A percentile compares a stretch with the other conserved stretches of the same genome.
Conservation (phyloP, 225 moss, liverwort and hornwort species). For the Neckera pumila region DNA sequence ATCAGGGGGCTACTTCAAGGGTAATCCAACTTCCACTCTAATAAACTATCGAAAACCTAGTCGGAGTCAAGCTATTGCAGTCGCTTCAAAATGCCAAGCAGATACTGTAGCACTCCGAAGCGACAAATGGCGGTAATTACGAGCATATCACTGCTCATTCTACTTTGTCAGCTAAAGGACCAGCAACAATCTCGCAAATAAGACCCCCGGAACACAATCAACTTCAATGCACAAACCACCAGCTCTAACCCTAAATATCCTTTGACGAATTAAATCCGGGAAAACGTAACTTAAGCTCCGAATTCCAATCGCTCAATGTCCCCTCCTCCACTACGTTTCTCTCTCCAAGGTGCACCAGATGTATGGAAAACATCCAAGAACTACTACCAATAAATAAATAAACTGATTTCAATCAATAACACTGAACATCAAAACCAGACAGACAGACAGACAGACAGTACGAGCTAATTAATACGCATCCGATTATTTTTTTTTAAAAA, state of each 20-base stretch:
- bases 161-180: not conserved
- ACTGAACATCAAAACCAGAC: not conserved
- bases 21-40: not conserved
- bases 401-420: not conserved
- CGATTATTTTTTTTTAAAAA: not conserved
- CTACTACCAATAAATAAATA: not conserved
- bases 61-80: not conserved
- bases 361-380: not conserved
- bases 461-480: not conserved
- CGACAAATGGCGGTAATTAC: not conserved
- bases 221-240: not conserved
- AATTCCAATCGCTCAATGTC: not conserved
- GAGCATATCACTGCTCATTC: not conserved
- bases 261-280: not conserved
- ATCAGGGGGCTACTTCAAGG: not conserved
- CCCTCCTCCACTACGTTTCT: not conserved
- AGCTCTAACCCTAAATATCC: not conserved
- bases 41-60: not conserved
- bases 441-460: not conserved
- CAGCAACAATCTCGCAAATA: not conserved
- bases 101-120: not conserved
- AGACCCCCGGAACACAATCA: not conserved
- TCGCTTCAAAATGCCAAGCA: not conserved
- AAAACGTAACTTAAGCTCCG: not conserved
- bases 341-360: not conserved